Evolutionary conservation across 2,329 filamentous ascomycete genomes (phyloP).

Genomic region (Hypoxylon sp.): DNA sequence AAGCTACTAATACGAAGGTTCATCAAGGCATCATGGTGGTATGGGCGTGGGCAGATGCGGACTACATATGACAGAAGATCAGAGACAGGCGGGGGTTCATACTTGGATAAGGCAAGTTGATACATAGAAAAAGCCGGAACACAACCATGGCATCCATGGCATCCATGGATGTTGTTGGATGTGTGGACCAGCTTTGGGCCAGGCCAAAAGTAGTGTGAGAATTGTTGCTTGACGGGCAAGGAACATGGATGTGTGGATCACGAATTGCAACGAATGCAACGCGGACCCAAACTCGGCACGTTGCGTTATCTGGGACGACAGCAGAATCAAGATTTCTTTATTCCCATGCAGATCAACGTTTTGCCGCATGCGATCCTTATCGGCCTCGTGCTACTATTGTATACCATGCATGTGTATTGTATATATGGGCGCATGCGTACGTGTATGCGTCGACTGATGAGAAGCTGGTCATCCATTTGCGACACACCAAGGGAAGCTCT

Average conservation of each 20-base stretch:
- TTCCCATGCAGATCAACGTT: constrained; percentile 16
- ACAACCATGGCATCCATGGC: constrained; percentile 8
- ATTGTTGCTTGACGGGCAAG: not conserved
- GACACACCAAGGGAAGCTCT: constrained; percentile 26
- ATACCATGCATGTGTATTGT: not conserved
- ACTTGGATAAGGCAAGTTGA: constrained; percentile 24
- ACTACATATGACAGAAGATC: constrained; percentile 10
- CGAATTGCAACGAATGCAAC: constrained; percentile 17
- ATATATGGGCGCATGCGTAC: constrained; percentile 4
- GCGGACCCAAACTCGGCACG: constrained; percentile 33
- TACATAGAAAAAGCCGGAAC: constrained; percentile 16
- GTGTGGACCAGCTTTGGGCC: constrained; percentile 14
- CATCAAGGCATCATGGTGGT: constrained; percentile 25
- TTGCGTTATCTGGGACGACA: constrained; percentile 34
- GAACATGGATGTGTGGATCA: constrained; percentile 33
- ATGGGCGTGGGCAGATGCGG: constrained; percentile 32
- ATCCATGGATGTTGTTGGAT: constrained; percentile 15
- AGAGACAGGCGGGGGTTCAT: not conserved
- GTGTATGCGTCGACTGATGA: constrained; percentile 26
- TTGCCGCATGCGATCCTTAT: constrained; percentile 31
- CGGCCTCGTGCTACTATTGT: not conserved
- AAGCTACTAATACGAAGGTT: constrained; percentile 31
- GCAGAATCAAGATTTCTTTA: constrained; percentile 39
- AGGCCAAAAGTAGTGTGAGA: constrained; percentile 10
- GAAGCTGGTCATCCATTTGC: constrained; percentile 28